Evolutionary conservation across 2,329 filamentous ascomycete species (phyloP), one percentile per base, ranked within the genome.

Genomic region (Harringtonia lauricola): DNA sequence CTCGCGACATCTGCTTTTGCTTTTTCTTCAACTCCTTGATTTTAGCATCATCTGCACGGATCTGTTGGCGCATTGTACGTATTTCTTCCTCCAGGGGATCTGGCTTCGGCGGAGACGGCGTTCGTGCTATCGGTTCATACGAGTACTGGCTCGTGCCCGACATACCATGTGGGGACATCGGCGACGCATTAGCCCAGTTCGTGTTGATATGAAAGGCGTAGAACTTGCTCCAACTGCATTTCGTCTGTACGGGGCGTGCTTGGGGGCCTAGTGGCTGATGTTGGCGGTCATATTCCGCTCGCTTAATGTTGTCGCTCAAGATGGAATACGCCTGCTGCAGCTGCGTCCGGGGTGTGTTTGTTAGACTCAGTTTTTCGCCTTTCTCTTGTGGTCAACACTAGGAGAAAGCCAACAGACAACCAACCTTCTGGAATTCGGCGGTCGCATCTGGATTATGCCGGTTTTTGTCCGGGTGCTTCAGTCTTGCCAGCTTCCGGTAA

Each of bases 401-500:
- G n/a, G n/a, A n/a, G n/a, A n/a, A 30, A 21, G 8, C 18, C 17
- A 39, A 36, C 6, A 36, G 14, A 22, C 5, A 7, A n/a, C n/a
- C n/a, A n/a, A 54, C 54, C 39, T 49, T 43, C 31, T 57, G 53
- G 21, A 55, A 57, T 10, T 49, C 49, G 1, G 50, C 48, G 2
- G 55, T 56, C 4, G 55, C 55, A 6, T 50, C 35, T 1, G 51
- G 49, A 13, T 55, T 53, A 9, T 36, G 31, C 0, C 28, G 46
- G 29, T 54, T 54, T 40, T 56, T 55, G 47, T 55, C 55, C 1
- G 55, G 54, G 22, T 56, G 54, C 30, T 41, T 49, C 30, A 51
- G 35, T 36, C 42, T 50, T 0, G 52, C 55, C 3, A 58, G 48
- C 4, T 48, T 50, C 9, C 46, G 47, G 43, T 54, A 58, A 36